These are phyloP conservation scores for Botrytis porri DNA, from an alignment of 2,329 filamentous ascomycete genomes.

Conservation along the genomic window DNA sequence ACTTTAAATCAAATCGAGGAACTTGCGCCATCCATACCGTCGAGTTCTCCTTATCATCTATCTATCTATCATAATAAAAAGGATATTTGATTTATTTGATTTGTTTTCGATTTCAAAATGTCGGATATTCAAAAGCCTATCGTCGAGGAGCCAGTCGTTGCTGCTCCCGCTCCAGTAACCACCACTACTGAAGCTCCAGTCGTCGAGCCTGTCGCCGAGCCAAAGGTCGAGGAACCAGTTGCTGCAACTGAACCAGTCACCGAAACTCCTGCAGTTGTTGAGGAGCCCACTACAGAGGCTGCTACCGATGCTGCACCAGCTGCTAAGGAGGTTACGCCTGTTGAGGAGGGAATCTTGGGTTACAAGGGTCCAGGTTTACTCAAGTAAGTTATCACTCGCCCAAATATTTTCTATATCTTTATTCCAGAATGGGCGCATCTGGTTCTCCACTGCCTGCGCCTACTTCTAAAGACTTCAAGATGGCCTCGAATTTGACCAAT, in stretches of 20 bases:
- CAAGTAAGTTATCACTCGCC: conserved; percentile 65
- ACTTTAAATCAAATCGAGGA: conserved; percentile 1
- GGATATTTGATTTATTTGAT: conserved; percentile 22
- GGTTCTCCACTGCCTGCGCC: background rate
- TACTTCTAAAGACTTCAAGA: background rate
- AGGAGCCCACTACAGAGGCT: conserved; percentile 33
- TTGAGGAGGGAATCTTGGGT: conserved; percentile 71
- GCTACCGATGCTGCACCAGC: conserved; percentile 57
- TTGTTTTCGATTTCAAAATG: conserved; percentile 34
- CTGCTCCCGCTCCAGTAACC: conserved; percentile 31
- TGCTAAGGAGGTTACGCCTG: conserved; percentile 48
- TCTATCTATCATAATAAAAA: conserved; percentile 24
- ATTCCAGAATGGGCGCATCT: background rate
- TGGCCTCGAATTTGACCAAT: background rate
- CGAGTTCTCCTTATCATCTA: conserved; percentile 24
- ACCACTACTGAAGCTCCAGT: conserved; percentile 37
- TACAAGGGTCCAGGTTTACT: conserved; percentile 80
- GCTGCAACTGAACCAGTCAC: conserved; percentile 35
- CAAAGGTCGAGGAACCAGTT: conserved; percentile 39
- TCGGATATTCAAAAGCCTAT: conserved; percentile 71
- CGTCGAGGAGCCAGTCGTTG: conserved; percentile 45
- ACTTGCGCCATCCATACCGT: conserved; percentile 29
- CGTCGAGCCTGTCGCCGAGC: conserved; percentile 46
- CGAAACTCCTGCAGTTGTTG: conserved; percentile 42
- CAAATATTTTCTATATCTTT: background rate